Base-by-base conservation (phyloP, 225 moss, liverwort and hornwort genomes). In the Pseudisothecium myosuroides region DNA sequence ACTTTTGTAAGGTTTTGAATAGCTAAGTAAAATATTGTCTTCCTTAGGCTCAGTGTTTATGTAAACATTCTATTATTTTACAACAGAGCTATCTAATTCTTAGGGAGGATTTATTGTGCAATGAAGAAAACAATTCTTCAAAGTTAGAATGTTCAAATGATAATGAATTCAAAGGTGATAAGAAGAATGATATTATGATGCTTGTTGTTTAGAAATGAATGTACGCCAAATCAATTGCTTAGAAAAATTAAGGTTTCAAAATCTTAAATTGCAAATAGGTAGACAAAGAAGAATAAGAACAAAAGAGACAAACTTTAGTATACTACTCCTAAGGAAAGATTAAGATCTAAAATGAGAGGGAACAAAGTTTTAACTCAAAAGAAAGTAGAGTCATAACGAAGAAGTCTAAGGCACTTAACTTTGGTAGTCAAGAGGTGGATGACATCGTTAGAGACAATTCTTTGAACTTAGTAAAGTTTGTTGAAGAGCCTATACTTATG, bases 231-330 rank as follows among this genome's bases (percentile, higher is more conserved):
- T 39, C 24, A 69, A 1, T 39, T 69, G 24, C 39, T 69, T 69
- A 8, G 14, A 39, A 12, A 69, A 39, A 69, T 14, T 2, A 1
- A 39, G 3, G 2, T 7, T 1, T 4, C 0, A 2, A 23, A 69
- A 13, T 39, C 39, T 39, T 2, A 12, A 1, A 7, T 68, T 68
- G 12, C 4, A 12, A n/a, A 7, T 69, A 69, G 23, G 7, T 2
- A 1, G 1, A 69, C 4, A 69, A 13, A 24, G 26, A 65, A 65
- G 36, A 23, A n/a, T 2, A 66, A 12, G 10, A 63, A 31, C 3
- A 61, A 7, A 63, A 63, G 32, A 32, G 2, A 2, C 17, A 32
- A 31, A 63, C 32, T 63, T 1, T 63, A 63, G 32, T 63, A 32
- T 7, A 31, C 63, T 2, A 63, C 63, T 63, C 8, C 2, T 0